A percentile compares a stretch with the other conserved stretches of the same genome.
Evolutionary conservation across 2,329 filamentous ascomycete species (phyloP).

Genomic region (Periconia sp.): DNA sequence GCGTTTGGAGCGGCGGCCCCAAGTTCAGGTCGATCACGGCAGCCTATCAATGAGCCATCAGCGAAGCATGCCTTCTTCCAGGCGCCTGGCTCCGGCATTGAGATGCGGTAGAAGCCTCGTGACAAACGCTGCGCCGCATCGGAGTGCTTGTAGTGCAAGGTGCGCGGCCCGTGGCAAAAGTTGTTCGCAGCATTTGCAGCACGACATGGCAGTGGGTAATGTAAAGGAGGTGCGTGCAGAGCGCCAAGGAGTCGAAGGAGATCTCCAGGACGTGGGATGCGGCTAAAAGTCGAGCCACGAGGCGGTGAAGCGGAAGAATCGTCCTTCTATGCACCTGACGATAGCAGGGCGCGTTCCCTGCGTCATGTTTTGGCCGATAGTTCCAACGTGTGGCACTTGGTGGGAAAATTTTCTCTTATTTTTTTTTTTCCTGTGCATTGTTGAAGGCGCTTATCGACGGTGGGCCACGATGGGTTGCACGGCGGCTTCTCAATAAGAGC

Average conservation of each 20-base stretch:
- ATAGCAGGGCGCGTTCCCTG: slow-evolving; percentile 13
- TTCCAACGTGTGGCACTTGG: too few relatives aligned
- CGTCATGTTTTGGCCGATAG: slow-evolving; percentile 28
- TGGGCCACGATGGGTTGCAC: slow-evolving; percentile 15
- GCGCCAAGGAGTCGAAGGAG: slow-evolving; percentile 13
- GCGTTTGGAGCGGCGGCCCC: slow-evolving; percentile 8
- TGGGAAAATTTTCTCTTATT: slow-evolving; percentile 23
- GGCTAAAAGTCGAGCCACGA: slow-evolving; percentile 34
- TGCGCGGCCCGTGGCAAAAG: too few relatives aligned
- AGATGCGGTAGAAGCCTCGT: too few relatives aligned
- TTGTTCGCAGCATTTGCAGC: too few relatives aligned
- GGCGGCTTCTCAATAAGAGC: slow-evolving; percentile 21
- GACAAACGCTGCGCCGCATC: too few relatives aligned
- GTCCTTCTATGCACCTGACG: slow-evolving; percentile 8
- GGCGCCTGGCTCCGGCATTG: too few relatives aligned
- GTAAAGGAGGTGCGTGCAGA: slow-evolving; percentile 18
- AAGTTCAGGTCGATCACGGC: slow-evolving; percentile 6
- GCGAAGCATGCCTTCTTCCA: too few relatives aligned
- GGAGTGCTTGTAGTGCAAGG: too few relatives aligned
- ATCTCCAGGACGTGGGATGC: slow-evolving; percentile 29
- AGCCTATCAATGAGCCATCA: too few relatives aligned
- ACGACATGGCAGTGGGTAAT: too few relatives aligned
- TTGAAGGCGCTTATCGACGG: slow-evolving; percentile 28
- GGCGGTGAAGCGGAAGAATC: slow-evolving; percentile 39
- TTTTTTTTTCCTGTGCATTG: background rate